A percentile compares a stretch with the other conserved stretches of the same genome.
These are phyloP conservation scores for Trichoderma cornu-damae DNA, from an alignment of 2,329 filamentous ascomycete genomes.

Conservation along the genomic window DNA sequence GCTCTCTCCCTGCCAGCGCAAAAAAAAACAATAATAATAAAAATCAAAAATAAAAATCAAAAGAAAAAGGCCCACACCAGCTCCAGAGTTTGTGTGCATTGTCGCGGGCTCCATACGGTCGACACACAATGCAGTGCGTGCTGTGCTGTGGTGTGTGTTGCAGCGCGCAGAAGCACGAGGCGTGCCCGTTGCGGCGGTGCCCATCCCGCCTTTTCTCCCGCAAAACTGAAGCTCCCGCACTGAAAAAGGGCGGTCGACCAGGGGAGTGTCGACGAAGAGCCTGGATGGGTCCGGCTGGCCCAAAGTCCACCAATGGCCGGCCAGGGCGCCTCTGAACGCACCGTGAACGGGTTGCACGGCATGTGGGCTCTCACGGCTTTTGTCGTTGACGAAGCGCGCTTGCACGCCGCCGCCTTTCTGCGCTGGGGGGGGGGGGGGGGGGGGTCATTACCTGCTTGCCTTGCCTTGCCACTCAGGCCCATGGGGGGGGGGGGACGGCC, in stretches of 20 bases:
- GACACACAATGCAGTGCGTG: too few species aligned
- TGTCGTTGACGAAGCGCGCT: conserved; percentile 10
- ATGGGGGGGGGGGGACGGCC: not conserved
- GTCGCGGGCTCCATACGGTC: conserved; percentile 5
- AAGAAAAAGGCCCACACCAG: conserved; percentile 14
- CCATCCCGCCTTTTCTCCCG: conserved; percentile 23
- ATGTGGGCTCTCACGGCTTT: conserved; percentile 12
- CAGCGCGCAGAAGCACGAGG: conserved; percentile 17
- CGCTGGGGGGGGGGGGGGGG: conserved; percentile 5
- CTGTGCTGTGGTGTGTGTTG: conserved; percentile 11
- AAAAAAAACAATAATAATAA: too few species aligned
- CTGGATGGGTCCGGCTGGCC: not conserved
- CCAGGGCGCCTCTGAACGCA: conserved; percentile 8
- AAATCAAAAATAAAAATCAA: too few species aligned
- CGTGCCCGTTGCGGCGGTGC: conserved; percentile 14
- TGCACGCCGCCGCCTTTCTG: conserved; percentile 9
- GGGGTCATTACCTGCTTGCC: too few species aligned
- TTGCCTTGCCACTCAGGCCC: too few species aligned
- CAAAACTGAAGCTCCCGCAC: conserved; percentile 20
- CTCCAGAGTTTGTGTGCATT: conserved; percentile 13
- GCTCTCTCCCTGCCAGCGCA: conserved; percentile 1
- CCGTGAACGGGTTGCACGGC: conserved; percentile 19
- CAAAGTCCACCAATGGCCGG: conserved; percentile 14
- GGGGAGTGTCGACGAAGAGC: conserved; percentile 2
- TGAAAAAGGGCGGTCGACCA: conserved; percentile 22